These are phyloP conservation scores for Trichothecium sympodiale DNA, from an alignment of 2,329 filamentous ascomycete genomes.

Conservation along the genomic window DNA sequence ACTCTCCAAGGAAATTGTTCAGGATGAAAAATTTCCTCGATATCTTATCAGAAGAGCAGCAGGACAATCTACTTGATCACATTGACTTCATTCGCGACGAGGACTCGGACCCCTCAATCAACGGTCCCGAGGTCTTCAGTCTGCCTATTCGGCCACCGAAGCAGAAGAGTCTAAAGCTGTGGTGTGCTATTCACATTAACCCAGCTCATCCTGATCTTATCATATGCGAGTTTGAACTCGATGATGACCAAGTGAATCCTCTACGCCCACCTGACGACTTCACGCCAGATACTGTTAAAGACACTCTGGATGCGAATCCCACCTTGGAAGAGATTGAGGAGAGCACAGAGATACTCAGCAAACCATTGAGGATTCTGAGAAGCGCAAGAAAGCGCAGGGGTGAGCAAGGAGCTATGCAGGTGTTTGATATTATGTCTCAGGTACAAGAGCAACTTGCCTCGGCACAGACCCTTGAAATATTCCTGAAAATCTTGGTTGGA, in stretches of 20 bases:
- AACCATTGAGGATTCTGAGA: conserved; percentile 64
- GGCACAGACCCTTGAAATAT: conserved; percentile 57
- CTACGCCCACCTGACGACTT: conserved; percentile 50
- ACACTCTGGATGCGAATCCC: conserved; percentile 63
- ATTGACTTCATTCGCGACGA: conserved; percentile 82
- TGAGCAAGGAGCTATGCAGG: conserved; percentile 76
- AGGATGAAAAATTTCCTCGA: conserved; percentile 66
- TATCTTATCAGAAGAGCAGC: conserved; percentile 72
- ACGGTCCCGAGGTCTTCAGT: conserved; percentile 80
- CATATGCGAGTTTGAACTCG: conserved; percentile 81
- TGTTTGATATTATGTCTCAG: conserved; percentile 86
- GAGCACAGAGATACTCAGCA: conserved; percentile 65
- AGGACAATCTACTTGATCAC: conserved; percentile 74
- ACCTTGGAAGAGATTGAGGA: conserved; percentile 64
- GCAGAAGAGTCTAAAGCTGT: conserved; percentile 51
- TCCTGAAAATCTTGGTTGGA: conserved; percentile 73
- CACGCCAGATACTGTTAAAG: conserved; percentile 54
- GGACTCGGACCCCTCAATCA: conserved; percentile 59
- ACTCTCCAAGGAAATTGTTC: conserved; percentile 67
- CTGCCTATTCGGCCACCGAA: conserved; percentile 55
- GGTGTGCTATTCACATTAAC: conserved; percentile 78
- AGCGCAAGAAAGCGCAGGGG: conserved; percentile 66
- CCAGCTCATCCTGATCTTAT: conserved; percentile 57
- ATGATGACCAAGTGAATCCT: conserved; percentile 62
- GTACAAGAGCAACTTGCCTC: conserved; percentile 77